Evolutionary conservation across 2,329 filamentous ascomycete species (phyloP).

Genomic region (Allantophomopsis lycopodina): DNA sequence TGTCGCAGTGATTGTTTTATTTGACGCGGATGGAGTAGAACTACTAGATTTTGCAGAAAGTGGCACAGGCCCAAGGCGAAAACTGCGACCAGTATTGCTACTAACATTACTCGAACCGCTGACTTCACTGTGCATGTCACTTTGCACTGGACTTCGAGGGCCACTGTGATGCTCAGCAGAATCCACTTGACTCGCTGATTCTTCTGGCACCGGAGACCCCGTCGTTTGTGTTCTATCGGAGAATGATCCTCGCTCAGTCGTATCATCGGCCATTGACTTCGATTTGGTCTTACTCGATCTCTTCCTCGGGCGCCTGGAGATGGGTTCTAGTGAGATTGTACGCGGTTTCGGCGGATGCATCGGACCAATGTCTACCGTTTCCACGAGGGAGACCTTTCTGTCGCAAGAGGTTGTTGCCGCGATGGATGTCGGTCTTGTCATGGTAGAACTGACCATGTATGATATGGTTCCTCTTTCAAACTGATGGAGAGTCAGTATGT

Average conservation of each 20-base stretch:
- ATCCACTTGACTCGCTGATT: conserved; percentile 18
- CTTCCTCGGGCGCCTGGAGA: conserved; percentile 55
- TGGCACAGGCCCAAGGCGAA: conserved; percentile 20
- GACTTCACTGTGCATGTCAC: conserved; percentile 51
- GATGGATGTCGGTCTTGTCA: conserved; percentile 82
- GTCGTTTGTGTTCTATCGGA: conserved; percentile 8
- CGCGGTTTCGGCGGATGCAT: conserved; percentile 63
- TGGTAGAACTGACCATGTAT: conserved; percentile 79
- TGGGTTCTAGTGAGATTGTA: conserved; percentile 76
- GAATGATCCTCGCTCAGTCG: conserved; percentile 9
- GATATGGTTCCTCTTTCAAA: conserved; percentile 91
- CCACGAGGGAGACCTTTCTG: conserved; percentile 63
- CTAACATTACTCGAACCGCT: conserved; percentile 49
- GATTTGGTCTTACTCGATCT: conserved; percentile 10
- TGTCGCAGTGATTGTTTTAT: conserved; percentile 74
- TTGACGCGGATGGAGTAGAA: conserved; percentile 38
- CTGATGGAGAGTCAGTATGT: conserved; percentile 28
- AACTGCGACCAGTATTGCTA: conserved; percentile 29
- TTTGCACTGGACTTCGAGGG: conserved; percentile 29
- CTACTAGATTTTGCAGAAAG: conserved; percentile 24
- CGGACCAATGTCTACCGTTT: conserved; percentile 73
- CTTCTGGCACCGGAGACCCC: conserved; percentile 14
- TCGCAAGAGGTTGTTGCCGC: conserved; percentile 69
- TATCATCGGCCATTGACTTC: conserved; percentile 5
- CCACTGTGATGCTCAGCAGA: conserved; percentile 23